phyloP scores from a whole-genome alignment of 306 rosid species.

The Adenanthera pavonina region DNA sequence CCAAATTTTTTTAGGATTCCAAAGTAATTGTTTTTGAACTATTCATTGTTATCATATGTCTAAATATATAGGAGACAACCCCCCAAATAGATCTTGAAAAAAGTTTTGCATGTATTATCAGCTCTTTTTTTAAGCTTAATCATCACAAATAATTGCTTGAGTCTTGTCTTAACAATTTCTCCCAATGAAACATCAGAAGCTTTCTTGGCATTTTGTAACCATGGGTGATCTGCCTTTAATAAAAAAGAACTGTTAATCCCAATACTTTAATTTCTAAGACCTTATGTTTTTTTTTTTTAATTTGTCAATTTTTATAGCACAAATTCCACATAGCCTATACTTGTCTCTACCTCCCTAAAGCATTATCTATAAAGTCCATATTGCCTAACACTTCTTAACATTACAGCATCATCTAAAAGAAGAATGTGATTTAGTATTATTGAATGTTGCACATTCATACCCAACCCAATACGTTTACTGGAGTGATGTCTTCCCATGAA shows the following conservation, averaged over 20 bases:
- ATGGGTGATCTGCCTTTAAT: constrained; percentile 81
- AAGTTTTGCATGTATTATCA: constrained; percentile 57
- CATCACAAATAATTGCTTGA: constrained; percentile 93
- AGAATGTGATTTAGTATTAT: too few relatives aligned
- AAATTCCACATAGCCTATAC: background rate
- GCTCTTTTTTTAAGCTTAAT: constrained; percentile 97
- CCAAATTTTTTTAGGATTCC: too few relatives aligned
- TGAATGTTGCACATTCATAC: too few relatives aligned
- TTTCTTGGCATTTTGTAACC: constrained; percentile 85
- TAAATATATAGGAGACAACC: constrained; percentile 19
- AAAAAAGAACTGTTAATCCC: constrained; percentile 34
- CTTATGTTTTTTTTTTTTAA: too few relatives aligned
- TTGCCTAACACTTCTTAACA: constrained; percentile 72
- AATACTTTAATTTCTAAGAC: background rate
- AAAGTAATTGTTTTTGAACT: background rate
- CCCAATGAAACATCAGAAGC: constrained; percentile 92
- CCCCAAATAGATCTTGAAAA: constrained; percentile 19
- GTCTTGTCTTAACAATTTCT: constrained; percentile 87
- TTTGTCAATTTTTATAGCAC: background rate
- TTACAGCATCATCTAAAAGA: too few relatives aligned
- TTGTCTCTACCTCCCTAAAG: constrained; percentile 20
- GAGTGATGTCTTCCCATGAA: too few relatives aligned
- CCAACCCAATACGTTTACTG: too few relatives aligned
- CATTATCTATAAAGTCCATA: constrained; percentile 13
- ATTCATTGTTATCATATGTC: constrained; percentile 1